Evolutionary conservation across 352 stramenopile genomes (phyloP).

Genomic region (Globisporangium cylindrosporum): DNA sequence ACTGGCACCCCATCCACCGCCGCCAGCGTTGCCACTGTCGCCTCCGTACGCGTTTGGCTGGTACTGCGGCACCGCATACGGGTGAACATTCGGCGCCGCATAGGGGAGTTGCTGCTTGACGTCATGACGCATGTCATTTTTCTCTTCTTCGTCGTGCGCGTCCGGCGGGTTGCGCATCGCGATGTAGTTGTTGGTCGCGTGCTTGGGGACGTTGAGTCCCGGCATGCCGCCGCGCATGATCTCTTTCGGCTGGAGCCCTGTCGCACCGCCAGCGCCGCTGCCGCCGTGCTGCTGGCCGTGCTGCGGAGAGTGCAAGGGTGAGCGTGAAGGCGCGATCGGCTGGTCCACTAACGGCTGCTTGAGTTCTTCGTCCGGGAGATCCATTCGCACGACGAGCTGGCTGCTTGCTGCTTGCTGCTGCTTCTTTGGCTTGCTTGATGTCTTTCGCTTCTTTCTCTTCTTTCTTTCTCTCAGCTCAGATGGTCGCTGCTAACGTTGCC

Average conservation of each 20-base stretch:
- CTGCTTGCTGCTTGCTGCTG: background rate
- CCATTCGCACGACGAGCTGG: slow-evolving; percentile 29
- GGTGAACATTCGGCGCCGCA: slow-evolving; percentile 69
- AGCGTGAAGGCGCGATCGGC: slow-evolving; percentile 11
- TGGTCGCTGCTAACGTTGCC: slow-evolving; percentile 10
- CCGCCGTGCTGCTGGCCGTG: slow-evolving; percentile 4
- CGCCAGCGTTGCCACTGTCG: slow-evolving; percentile 33
- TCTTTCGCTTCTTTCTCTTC: slow-evolving; percentile 28
- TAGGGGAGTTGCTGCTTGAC: slow-evolving; percentile 50
- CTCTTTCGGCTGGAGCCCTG: slow-evolving; percentile 24
- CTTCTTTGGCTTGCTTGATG: background rate
- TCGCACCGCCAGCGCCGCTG: background rate
- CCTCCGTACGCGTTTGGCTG: slow-evolving; percentile 55
- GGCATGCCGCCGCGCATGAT: background rate
- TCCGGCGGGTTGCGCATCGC: slow-evolving; percentile 23
- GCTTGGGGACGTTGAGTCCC: slow-evolving; percentile 3
- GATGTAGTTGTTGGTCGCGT: slow-evolving; percentile 32
- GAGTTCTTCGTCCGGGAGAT: slow-evolving; percentile 73
- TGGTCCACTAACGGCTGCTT: slow-evolving; percentile 63
- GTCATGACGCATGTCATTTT: slow-evolving; percentile 28
- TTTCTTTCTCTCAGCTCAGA: slow-evolving; percentile 15
- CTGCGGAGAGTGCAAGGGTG: slow-evolving; percentile 17
- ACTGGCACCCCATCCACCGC: slow-evolving; percentile 35
- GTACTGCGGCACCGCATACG: slow-evolving; percentile 80
- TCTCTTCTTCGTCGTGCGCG: slow-evolving; percentile 49